These are phyloP conservation scores for Schizophyllum amplum DNA, from an alignment of 1,284 basidiomycete species.

Conservation along the genomic window DNA sequence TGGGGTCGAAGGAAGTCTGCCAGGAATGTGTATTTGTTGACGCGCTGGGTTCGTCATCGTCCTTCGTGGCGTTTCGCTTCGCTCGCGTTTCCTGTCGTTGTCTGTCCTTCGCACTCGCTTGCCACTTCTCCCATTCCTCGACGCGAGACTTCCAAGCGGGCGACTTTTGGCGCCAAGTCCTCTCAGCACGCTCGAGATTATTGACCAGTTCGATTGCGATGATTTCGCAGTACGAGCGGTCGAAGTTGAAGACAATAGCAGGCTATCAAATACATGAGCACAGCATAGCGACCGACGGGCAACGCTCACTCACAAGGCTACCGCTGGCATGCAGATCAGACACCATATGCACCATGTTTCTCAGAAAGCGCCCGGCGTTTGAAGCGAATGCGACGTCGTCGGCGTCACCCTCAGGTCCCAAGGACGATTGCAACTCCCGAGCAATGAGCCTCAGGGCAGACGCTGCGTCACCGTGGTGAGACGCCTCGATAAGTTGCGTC, in stretches of 20 bases:
- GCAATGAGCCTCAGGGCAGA: conserved; percentile 35
- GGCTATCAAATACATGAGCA: conserved; percentile 30
- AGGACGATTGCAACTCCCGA: conserved; percentile 22
- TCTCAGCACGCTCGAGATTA: conserved; percentile 34
- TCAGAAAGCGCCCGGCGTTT: conserved; percentile 22
- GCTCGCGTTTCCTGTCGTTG: conserved; percentile 28
- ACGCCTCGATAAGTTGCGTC: conserved; percentile 26
- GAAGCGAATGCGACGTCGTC: conserved; percentile 23
- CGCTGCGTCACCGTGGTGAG: conserved; percentile 25
- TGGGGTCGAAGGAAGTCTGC: conserved; percentile 50
- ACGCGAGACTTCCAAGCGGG: conserved; percentile 45
- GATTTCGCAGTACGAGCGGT: conserved; percentile 49
- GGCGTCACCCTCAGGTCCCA: conserved; percentile 25
- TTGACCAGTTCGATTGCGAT: conserved; percentile 34
- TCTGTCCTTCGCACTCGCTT: conserved; percentile 33
- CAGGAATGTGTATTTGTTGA: conserved; percentile 26
- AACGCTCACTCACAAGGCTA: conserved; percentile 38
- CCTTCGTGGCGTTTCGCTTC: conserved; percentile 31
- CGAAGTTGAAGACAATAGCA: conserved; percentile 60
- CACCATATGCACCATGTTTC: conserved; percentile 42
- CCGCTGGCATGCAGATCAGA: conserved; percentile 43
- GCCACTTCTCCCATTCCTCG: conserved; percentile 43
- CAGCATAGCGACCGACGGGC: conserved; percentile 2
- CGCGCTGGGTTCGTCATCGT: conserved; percentile 22
- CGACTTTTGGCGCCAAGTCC: conserved; percentile 37